Conservation (phyloP, 306 rosid genomes). For the Senna tora region DNA sequence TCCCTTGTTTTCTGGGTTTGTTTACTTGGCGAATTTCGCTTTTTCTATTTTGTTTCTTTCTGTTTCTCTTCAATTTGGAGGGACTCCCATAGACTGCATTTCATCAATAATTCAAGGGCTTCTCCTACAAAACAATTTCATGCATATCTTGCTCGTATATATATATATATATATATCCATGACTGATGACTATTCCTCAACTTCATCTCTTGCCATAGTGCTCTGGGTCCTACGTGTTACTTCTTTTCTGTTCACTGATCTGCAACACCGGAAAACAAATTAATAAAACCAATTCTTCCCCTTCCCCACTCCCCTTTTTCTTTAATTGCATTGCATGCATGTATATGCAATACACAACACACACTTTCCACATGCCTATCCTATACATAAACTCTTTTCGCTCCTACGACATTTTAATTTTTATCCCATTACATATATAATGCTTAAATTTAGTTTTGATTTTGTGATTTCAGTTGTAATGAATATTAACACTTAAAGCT, state of each 20-base stretch:
- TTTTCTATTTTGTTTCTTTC: background rate
- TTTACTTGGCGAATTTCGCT: background rate
- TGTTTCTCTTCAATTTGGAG: background rate
- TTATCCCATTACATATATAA: no score
- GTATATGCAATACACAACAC: slow-evolving; percentile 25
- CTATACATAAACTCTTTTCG: slow-evolving; percentile 9
- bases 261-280: background rate
- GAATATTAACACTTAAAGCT: no score
- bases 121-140: slow-evolving; percentile 4
- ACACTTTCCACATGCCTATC: slow-evolving; percentile 34
- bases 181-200: background rate
- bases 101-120: background rate
- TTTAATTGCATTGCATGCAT: slow-evolving; percentile 30
- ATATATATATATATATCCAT: no score
- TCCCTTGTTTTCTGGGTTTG: background rate
- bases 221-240: slow-evolving; percentile 14
- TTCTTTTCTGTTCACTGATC: background rate
- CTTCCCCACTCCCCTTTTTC: slow-evolving; percentile 3
- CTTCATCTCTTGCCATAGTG: slow-evolving; percentile 17
- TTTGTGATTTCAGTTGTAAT: background rate
- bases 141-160: no score
- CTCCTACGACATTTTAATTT: background rate
- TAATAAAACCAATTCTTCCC: background rate
- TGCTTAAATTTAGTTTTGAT: no score
- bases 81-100: background rate